Evolutionary conservation across 2,329 filamentous ascomycete genomes (phyloP), one percentile per base, ranked within the genome.

Genomic region (Ceratocystis cacaofunesta): DNA sequence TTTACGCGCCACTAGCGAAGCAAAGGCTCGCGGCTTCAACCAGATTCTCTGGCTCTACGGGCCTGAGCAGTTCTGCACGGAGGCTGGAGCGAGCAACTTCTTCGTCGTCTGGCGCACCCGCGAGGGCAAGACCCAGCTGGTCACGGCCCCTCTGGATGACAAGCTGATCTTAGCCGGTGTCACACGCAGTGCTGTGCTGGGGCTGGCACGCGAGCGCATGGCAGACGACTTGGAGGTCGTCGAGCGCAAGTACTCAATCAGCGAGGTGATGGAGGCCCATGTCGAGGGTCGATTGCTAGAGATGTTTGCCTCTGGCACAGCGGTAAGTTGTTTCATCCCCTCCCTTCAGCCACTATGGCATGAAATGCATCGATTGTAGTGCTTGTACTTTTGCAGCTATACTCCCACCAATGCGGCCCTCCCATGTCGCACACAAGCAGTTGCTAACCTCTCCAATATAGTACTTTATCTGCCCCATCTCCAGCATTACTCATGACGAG

Each of bases 11-110:
- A 91, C 91, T 61, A 81, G 81, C 19, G 88, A 92, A 74, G 92
- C 92, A 2, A 78, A 85, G 65, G 78, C 77, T 10, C 77, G 82
- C 50, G 92, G 92, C 0, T 96, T 85, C 76, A 84, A 92, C 72
- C 92, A 96, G 80, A 87, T 96, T 65, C 82, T 96, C n/a, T 96
- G 92, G 92, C 81, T 96, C 62, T 94, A 95, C 72, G 90, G 90
- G 1, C 75, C 83, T 50, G 81, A 92, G 70, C 83, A 83, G 63
- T 83, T 84, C 72, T 91, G 95, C 69, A 96, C 92, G 1, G 92
- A 96, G 78, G 92, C 92, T 1, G 92, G 92, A 3, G 92, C 90
- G 12, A 89, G 85, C 72, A 96, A 96, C 77, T 96, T 96, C 77
- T 95, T 96, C 72, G 79, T 95, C 6, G 78, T 96, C 12, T 91